These are phyloP conservation scores for Hirsutella rhossiliensis DNA, from an alignment of 2,329 filamentous ascomycete species.

Conservation along the genomic window DNA sequence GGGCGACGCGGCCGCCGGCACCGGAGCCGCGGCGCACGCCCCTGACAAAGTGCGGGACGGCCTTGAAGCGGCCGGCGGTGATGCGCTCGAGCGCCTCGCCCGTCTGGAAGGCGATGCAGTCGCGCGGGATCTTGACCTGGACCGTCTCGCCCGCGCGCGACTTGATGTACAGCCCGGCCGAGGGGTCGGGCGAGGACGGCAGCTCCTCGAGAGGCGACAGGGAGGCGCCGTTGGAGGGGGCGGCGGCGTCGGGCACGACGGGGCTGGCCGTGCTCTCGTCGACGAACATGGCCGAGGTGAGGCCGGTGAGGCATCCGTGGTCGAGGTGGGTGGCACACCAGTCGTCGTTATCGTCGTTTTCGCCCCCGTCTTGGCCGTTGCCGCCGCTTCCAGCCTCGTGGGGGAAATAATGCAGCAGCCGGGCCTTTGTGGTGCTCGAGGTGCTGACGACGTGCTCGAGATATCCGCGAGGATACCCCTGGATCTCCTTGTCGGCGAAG, in stretches of 20 bases:
- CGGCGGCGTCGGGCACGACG: slow-evolving; percentile 15
- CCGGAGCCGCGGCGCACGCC: slow-evolving; percentile 48
- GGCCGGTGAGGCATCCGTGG: slow-evolving; percentile 84
- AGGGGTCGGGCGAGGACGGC: slow-evolving; percentile 63
- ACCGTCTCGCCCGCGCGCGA: slow-evolving; percentile 70
- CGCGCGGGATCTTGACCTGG: slow-evolving; percentile 85
- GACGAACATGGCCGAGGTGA: slow-evolving; percentile 94
- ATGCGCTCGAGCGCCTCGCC: slow-evolving; percentile 87
- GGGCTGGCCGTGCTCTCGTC: slow-evolving; percentile 50
- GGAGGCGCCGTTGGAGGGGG: slow-evolving; percentile 12
- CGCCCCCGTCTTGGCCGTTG: slow-evolving; percentile 2
- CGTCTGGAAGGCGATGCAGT: slow-evolving; percentile 92
- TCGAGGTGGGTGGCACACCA: slow-evolving; percentile 92
- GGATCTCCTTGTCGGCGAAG: slow-evolving; percentile 69
- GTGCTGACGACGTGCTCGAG: slow-evolving; percentile 77
- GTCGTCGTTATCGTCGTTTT: slow-evolving; percentile 54
- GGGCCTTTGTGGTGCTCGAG: slow-evolving; percentile 80
- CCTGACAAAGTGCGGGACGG: slow-evolving; percentile 90
- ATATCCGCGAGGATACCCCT: slow-evolving; percentile 64
- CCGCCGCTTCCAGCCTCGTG: slow-evolving; percentile 24
- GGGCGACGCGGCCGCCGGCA: slow-evolving; percentile 44
- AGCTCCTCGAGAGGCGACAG: slow-evolving; percentile 56
- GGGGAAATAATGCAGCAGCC: slow-evolving; percentile 89
- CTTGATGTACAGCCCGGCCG: slow-evolving; percentile 86
- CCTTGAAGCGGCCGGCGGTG: slow-evolving; percentile 81